Conservation (phyloP, 2,329 filamentous ascomycete species). For the Exophiala alcalophila region DNA sequence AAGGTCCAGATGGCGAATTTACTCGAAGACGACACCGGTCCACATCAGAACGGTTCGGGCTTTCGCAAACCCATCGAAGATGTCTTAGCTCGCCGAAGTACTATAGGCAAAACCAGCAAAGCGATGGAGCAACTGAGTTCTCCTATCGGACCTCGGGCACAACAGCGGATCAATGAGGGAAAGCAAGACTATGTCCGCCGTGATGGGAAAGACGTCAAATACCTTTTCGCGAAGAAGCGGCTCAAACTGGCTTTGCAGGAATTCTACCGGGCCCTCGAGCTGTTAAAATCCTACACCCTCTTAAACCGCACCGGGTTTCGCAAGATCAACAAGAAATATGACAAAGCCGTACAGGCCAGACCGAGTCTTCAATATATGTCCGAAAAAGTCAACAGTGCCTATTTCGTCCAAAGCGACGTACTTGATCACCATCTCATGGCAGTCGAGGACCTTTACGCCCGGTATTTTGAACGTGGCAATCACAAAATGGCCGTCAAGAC, state of each 20-base stretch:
- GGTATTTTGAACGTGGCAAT: conserved; percentile 92
- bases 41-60: conserved; percentile 32
- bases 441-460: conserved; percentile 86
- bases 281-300: conserved; percentile 86
- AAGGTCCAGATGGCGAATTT: too few relatives aligned
- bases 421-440: conserved; percentile 75
- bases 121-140: conserved; percentile 47
- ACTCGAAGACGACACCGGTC: conserved; percentile 29
- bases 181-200: conserved; percentile 52
- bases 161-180: conserved; percentile 32
- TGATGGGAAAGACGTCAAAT: conserved; percentile 62
- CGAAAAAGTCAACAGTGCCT: conserved; percentile 84
- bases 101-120: conserved; percentile 56
- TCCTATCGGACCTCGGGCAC: conserved; percentile 37
- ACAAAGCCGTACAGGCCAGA: conserved; percentile 79
- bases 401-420: conserved; percentile 86
- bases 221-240: conserved; percentile 84
- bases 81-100: conserved; percentile 43
- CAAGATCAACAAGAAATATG: conserved; percentile 98
- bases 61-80: conserved; percentile 41
- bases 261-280: conserved; percentile 85
- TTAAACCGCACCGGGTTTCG: conserved; percentile 91
- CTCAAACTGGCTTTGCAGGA: conserved; percentile 88
- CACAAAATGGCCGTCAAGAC: conserved; percentile 88
- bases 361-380: conserved; percentile 79